Percentiles rank a stretch among this genome's conserved stretches.
Conservation (phyloP, 768 basidiomycete species). For the Holtermanniella nyarrowii region DNA sequence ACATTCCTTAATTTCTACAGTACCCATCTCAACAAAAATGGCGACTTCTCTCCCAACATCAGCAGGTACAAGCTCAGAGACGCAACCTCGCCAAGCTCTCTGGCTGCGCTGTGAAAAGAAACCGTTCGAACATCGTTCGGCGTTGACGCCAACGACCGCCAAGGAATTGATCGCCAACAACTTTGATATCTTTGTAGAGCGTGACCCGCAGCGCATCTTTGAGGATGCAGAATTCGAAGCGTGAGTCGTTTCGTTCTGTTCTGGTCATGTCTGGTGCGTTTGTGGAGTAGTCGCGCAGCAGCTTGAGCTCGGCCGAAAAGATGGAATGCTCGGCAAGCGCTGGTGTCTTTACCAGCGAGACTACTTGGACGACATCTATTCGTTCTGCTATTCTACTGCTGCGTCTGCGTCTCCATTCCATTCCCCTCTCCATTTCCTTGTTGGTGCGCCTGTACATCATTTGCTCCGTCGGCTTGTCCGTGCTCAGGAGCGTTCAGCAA, state of each 20-base stretch:
- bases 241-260: constrained; percentile 48
- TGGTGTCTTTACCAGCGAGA: no score
- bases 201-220: constrained; percentile 89
- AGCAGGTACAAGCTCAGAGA: constrained; percentile 37
- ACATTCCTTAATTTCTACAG: background rate
- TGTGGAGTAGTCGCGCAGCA: background rate
- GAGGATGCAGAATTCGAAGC: constrained; percentile 82
- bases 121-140: constrained; percentile 81
- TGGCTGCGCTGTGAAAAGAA: constrained; percentile 99
- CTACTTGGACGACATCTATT: no score
- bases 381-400: no score
- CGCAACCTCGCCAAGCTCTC: constrained; percentile 45
- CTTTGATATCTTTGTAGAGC: constrained; percentile 82
- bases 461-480: no score
- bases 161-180: constrained; percentile 78
- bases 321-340: no score
- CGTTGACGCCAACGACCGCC: constrained; percentile 82
- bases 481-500: no score
- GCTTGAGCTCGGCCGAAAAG: no score
- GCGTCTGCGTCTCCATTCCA: no score
- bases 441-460: no score
- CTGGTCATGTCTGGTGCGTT: background rate
- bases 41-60: constrained; percentile 8
- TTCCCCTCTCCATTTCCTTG: no score
- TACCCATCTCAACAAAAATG: background rate